A percentile compares a stretch with the other conserved stretches of the same genome.
Evolutionary conservation across 345 rosid genomes (phyloP).

Genomic region (Bretschneidera sinensis): DNA sequence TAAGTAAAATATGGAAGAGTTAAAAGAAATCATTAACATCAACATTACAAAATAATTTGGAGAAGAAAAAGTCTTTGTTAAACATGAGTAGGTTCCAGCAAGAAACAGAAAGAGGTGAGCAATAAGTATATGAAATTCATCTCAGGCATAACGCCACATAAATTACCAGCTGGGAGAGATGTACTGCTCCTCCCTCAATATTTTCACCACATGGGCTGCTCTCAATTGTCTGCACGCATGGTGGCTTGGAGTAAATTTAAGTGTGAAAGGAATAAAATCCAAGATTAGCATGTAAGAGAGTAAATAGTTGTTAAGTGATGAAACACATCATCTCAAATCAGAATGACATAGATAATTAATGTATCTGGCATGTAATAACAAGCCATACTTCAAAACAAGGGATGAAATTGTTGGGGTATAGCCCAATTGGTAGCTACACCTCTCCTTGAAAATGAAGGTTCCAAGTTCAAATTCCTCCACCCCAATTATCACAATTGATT

Average conservation of each 20-base stretch:
- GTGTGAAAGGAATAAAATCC: conserved; percentile 10
- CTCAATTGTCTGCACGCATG: conserved; percentile 71
- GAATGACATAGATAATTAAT: conserved; percentile 1
- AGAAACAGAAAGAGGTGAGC: conserved; percentile 9
- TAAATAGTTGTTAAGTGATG: background rate
- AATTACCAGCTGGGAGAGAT: conserved; percentile 92
- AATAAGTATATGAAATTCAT: conserved; percentile 17
- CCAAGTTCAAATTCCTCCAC: too few species aligned
- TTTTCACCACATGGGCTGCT: conserved; percentile 82
- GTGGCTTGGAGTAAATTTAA: conserved; percentile 12
- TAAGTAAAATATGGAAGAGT: conserved; percentile 37
- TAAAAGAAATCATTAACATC: conserved; percentile 8
- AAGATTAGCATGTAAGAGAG: background rate
- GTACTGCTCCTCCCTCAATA: conserved; percentile 80
- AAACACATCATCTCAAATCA: conserved; percentile 7
- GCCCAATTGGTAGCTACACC: too few species aligned
- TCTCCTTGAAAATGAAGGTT: too few species aligned
- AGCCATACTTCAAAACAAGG: conserved; percentile 4
- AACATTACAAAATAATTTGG: background rate
- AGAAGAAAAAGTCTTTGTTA: background rate
- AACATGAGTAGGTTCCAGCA: background rate
- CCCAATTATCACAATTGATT: too few species aligned
- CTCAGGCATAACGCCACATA: conserved; percentile 23
- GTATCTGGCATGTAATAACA: conserved; percentile 3
- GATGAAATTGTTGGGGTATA: too few species aligned